phyloP scores from a whole-genome alignment of 2,329 filamentous ascomycete genomes.

The Botrytis byssoidea region DNA sequence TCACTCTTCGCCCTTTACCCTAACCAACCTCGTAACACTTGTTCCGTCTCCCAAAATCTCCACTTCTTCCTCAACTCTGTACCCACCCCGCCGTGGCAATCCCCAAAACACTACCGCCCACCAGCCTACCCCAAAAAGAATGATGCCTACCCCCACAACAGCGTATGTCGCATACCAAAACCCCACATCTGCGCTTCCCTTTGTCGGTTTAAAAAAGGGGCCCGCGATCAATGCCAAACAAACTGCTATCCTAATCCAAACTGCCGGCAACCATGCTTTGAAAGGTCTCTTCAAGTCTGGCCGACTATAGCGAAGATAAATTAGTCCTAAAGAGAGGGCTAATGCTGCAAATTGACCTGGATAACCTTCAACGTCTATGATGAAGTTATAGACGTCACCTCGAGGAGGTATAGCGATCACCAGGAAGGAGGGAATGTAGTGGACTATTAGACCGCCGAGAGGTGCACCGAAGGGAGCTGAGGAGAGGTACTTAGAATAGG shows the following conservation, averaged over 20 bases:
- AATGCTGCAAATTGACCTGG: slow-evolving; percentile 46
- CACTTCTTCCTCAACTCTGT: slow-evolving; percentile 60
- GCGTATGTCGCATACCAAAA: slow-evolving; percentile 56
- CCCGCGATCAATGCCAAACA: slow-evolving; percentile 38
- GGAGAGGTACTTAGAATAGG: slow-evolving; percentile 41
- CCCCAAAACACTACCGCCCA: slow-evolving; percentile 67
- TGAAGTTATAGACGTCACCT: slow-evolving; percentile 39
- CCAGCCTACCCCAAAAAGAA: slow-evolving; percentile 59
- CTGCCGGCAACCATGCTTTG: slow-evolving; percentile 36
- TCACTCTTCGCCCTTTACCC: slow-evolving; percentile 21
- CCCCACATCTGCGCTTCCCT: slow-evolving; percentile 45
- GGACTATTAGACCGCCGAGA: slow-evolving; percentile 49
- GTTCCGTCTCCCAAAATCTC: slow-evolving; percentile 65
- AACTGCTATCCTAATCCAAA: slow-evolving; percentile 36
- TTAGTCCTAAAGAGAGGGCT: slow-evolving; percentile 36
- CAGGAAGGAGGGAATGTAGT: slow-evolving; percentile 61
- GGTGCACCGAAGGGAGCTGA: slow-evolving; percentile 33
- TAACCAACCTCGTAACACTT: slow-evolving; percentile 57
- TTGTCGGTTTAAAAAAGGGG: slow-evolving; percentile 41
- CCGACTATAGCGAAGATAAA: slow-evolving; percentile 54
- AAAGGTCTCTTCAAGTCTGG: slow-evolving; percentile 41
- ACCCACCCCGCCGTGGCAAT: slow-evolving; percentile 58
- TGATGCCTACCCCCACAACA: slow-evolving; percentile 50
- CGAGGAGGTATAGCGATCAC: slow-evolving; percentile 53
- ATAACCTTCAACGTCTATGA: slow-evolving; percentile 43